Percentiles rank a stretch among this genome's conserved stretches.
Evolutionary conservation across 2,329 filamentous ascomycete genomes (phyloP).

Genomic region (Rutstroemia sp.): DNA sequence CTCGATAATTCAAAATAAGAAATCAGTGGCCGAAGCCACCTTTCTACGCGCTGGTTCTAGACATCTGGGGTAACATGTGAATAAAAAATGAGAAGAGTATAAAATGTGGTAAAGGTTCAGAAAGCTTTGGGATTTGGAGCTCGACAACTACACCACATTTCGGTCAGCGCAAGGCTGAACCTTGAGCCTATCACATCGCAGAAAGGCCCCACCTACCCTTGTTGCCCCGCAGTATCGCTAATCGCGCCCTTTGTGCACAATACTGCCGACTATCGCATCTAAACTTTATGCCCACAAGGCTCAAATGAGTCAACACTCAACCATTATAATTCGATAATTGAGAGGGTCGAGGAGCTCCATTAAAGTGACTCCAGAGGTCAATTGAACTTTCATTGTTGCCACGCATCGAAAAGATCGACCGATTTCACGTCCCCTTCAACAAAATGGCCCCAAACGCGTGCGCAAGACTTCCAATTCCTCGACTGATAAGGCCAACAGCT

Average conservation of each 20-base stretch:
- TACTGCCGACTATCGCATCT: background rate
- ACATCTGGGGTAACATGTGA: constrained; percentile 12
- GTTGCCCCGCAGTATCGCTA: background rate
- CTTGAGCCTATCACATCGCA: background rate
- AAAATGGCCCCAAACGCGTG: constrained; percentile 26
- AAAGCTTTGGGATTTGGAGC: background rate
- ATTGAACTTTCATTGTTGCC: too few relatives aligned
- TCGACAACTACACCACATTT: background rate
- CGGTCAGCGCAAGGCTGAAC: constrained; percentile 1
- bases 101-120: background rate
- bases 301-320: background rate
- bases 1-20: constrained; percentile 7
- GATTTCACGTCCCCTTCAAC: background rate
- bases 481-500: constrained; percentile 20
- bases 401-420: too few relatives aligned
- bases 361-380: too few relatives aligned
- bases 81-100: background rate
- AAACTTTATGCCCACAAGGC: background rate
- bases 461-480: constrained; percentile 16
- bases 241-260: background rate
- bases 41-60: constrained; percentile 21
- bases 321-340: too few relatives aligned
- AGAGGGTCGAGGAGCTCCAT: too few relatives aligned
- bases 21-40: constrained; percentile 26
- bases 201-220: background rate